Percentiles rank a stretch among this genome's conserved stretches.
phyloP scores from a whole-genome alignment of 2,329 filamentous ascomycete species.

The Diaporthe sp. region DNA sequence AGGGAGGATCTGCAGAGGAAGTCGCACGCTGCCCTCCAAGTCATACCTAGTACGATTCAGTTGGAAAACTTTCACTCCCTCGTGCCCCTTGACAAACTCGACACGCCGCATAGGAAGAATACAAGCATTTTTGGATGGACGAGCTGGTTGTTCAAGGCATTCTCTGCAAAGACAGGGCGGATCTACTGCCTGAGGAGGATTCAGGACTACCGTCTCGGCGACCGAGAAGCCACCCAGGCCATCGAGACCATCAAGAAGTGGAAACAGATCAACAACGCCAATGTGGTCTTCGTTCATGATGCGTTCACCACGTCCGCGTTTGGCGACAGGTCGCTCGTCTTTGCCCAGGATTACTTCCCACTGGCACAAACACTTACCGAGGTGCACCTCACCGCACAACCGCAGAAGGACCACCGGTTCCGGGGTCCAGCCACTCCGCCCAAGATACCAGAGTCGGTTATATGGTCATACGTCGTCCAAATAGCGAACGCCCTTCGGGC shows the following conservation, averaged over 20 bases:
- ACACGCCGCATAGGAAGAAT: conserved; percentile 84
- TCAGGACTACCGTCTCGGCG: conserved; percentile 89
- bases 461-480: conserved; percentile 95
- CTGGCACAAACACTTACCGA: conserved; percentile 91
- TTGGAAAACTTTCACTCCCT: conserved; percentile 94
- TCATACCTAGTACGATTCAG: conserved; percentile 80
- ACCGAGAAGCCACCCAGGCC: conserved; percentile 75
- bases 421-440: conserved; percentile 50
- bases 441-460: conserved; percentile 75
- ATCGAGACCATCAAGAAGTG: conserved; percentile 89
- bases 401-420: conserved; percentile 53
- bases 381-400: conserved; percentile 72
- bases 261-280: conserved; percentile 86
- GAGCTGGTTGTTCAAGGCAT: conserved; percentile 96
- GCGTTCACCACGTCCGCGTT: conserved; percentile 95
- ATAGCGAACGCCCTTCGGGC: conserved; percentile 88
- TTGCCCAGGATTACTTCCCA: conserved; percentile 94
- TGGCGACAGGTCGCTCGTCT: conserved; percentile 92
- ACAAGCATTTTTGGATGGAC: conserved; percentile 85
- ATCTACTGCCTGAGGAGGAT: conserved; percentile 89
- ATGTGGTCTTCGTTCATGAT: conserved; percentile 88
- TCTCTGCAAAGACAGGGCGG: conserved; percentile 87
- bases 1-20: conserved; percentile 92
- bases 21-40: conserved; percentile 85
- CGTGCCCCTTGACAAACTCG: conserved; percentile 75